A percentile compares a stretch with the other conserved stretches of the same genome.
Evolutionary conservation across 2,329 filamentous ascomycete species (phyloP).

Genomic region (Cladorrhinum sp.): DNA sequence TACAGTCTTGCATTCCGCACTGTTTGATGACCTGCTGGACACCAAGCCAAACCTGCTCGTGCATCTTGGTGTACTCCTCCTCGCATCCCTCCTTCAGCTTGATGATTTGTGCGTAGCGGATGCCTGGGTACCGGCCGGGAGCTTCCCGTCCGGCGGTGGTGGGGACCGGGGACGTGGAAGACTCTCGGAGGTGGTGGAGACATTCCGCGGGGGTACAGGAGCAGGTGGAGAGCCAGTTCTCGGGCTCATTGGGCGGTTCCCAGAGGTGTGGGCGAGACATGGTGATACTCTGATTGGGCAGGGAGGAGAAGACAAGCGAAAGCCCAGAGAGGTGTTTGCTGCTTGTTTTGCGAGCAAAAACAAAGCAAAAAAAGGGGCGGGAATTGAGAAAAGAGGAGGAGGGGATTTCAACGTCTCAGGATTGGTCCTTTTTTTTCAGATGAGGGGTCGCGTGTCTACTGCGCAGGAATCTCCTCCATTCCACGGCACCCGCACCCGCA

Average conservation of each 20-base stretch:
- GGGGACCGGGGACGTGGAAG: not conserved
- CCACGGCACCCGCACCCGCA: not conserved
- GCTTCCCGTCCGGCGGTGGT: not conserved
- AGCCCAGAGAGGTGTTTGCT: not conserved
- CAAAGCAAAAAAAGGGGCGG: not conserved
- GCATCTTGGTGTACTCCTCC: slow-evolving; percentile 69
- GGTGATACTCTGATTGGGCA: not conserved
- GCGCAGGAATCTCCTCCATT: not conserved
- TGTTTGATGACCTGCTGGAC: slow-evolving; percentile 73
- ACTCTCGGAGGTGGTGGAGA: not conserved
- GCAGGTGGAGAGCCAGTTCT: not conserved
- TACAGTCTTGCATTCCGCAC: slow-evolving; percentile 72
- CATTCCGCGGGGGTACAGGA: not conserved
- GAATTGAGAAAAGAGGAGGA: not conserved
- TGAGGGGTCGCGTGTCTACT: not conserved
- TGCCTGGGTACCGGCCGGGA: slow-evolving; percentile 36
- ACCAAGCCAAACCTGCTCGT: slow-evolving; percentile 73
- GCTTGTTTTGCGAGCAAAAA: not conserved
- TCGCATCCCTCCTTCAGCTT: slow-evolving; percentile 65
- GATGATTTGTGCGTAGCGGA: slow-evolving; percentile 68
- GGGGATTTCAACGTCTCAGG: not conserved
- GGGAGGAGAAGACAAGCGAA: not conserved
- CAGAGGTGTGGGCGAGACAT: not conserved
- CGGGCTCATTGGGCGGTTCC: not conserved
- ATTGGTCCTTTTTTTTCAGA: not conserved